Evolutionary conservation across 176 grass and related monocot genomes (phyloP).

Genomic region (bread wheat (Triticum aestivum)): IWGSC_CS_RefSeq_v2.1 NC_057798.1:683438611-683439110

Average conservation of each 20-base stretch:
- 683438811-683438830: no score
- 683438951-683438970: constrained; percentile 55
- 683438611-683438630: not conserved
- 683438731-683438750: constrained; percentile 51
- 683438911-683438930: not conserved
- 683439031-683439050: constrained; percentile 45
- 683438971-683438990: constrained; percentile 44
- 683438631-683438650: constrained; percentile 1
- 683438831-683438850: not conserved
- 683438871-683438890: not conserved
- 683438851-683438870: not conserved
- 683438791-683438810: not conserved
- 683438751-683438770: constrained; percentile 21
- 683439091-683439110: constrained; percentile 11
- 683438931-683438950: constrained; percentile 36
- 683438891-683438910: not conserved
- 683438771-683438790: not conserved
- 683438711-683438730: constrained; percentile 35
- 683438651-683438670: constrained; percentile 36
- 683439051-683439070: constrained; percentile 53
- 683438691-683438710: constrained; percentile 31
- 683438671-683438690: constrained; percentile 39
- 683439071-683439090: constrained; percentile 6
- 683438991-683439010: not conserved
- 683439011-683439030: constrained; percentile 6